A percentile compares a stretch with the other conserved stretches of the same genome.
Evolutionary conservation across 1,284 basidiomycete genomes (phyloP).

Genomic region (Ganoderma sinense): DNA sequence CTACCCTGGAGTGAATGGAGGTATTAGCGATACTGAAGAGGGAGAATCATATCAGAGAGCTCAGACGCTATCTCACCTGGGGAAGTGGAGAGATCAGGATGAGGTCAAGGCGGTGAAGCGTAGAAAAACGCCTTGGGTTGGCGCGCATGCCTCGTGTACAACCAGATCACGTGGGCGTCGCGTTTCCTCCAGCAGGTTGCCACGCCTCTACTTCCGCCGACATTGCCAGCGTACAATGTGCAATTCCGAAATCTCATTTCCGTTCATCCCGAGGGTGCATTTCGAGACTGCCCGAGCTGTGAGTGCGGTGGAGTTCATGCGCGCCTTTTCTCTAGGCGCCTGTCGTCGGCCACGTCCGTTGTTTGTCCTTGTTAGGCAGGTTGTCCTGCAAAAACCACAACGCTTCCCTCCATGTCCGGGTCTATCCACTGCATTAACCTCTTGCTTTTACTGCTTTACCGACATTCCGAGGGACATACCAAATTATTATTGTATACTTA

Average conservation of each 20-base stretch:
- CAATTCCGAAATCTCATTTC: background rate
- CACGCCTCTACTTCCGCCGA: background rate
- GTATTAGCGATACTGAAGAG: background rate
- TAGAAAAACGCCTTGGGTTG: background rate
- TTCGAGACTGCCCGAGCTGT: background rate
- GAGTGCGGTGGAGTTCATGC: background rate
- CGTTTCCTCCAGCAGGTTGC: background rate
- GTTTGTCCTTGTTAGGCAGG: background rate
- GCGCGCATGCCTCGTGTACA: conserved; percentile 1
- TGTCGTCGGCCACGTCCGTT: background rate
- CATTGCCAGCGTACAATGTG: background rate
- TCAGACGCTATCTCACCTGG: background rate
- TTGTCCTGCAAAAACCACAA: background rate
- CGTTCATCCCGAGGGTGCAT: background rate
- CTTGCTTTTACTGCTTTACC: too few relatives aligned
- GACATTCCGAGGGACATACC: too few relatives aligned
- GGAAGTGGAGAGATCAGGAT: background rate
- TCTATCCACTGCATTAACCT: too few relatives aligned
- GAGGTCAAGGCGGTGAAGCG: background rate
- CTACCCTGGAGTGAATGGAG: background rate
- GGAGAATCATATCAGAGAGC: background rate
- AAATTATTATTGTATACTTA: too few relatives aligned
- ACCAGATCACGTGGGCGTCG: background rate
- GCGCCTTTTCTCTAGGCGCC: background rate
- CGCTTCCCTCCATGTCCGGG: background rate